Evolutionary conservation across 352 stramenopile genomes (phyloP), one percentile per base, ranked within the genome.

Genomic region (Globisporangium takayamanum): DNA sequence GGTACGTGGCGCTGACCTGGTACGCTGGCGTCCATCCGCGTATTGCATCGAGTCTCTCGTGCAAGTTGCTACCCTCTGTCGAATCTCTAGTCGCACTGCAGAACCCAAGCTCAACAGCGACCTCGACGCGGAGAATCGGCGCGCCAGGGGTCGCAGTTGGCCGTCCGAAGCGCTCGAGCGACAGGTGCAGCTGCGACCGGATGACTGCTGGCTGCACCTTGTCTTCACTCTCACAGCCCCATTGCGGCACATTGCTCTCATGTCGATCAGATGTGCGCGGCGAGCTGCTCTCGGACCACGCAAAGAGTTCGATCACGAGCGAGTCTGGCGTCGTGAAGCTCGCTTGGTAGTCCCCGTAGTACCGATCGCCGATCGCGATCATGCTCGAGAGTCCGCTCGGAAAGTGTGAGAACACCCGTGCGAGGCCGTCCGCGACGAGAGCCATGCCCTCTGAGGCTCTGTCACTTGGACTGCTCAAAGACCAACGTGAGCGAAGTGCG

Each of bases 381-480:
- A 62, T 62, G 39, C 57, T 62, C 26, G 57, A 57, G 25, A 62
- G 49, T 6, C 57, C 57, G 16, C 57, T 62, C 1, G 57, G 57
- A 15, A 62, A 56, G 39, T 62, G 57, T 5, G 57, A 62, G 16
- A 62, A 62, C 6, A 62, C 57, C 2, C 57, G 45, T 6, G 57
- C 49, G 33, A 42, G 49, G 8, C 48, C 41, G 42, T 62, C 57
- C 11, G 49, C 49, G 25, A 62, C 16, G 20, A 62, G 57, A 1
- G 16, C n/a, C 49, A 30, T 57, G 2, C 48, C 49, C 16, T 41
- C 10, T 1, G 26, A 41, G 15, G 16, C 39, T 6, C 22, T 20
- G 10, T 33, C 39, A 12, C 45, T 41, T n/a, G 37, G 16, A 16
- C 30, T 30, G 12, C 20, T 56, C 25, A 57, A 10, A 16, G 14